A percentile compares a stretch with the other conserved stretches of the same genome.
phyloP scores from a whole-genome alignment of 106 monocot genomes.

The Platanthera zijinensis region DNA sequence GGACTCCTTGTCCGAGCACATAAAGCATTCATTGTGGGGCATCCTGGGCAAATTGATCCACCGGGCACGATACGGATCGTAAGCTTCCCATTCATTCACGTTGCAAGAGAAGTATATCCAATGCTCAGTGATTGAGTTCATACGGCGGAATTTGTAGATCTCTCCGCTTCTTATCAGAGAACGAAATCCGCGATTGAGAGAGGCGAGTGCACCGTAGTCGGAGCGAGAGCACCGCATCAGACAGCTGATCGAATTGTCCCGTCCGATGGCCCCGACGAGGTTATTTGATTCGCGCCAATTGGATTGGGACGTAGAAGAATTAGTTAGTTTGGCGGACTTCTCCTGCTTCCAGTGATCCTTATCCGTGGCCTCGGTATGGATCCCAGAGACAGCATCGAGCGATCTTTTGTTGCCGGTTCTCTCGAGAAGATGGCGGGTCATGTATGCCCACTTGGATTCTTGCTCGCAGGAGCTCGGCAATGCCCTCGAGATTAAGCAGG shows the following conservation, averaged over 20 bases:
- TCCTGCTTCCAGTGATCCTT: constrained; percentile 1
- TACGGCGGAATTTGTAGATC: constrained; percentile 48
- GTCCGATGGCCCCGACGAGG: constrained; percentile 42
- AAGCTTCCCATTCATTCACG: constrained; percentile 59
- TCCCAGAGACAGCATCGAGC: constrained; percentile 3
- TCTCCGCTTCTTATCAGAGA: constrained; percentile 48
- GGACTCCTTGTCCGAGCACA: constrained; percentile 70
- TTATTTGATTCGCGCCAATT: constrained; percentile 10
- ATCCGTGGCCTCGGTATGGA: not conserved
- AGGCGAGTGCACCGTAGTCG: constrained; percentile 45
- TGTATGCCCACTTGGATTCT: constrained; percentile 52
- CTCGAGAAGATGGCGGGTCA: constrained; percentile 51
- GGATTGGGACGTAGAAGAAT: not conserved
- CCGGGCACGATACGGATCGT: constrained; percentile 41
- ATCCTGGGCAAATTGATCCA: constrained; percentile 59
- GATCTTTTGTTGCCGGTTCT: constrained; percentile 33
- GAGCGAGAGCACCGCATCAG: constrained; percentile 48
- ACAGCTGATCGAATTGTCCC: constrained; percentile 54
- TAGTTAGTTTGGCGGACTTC: not conserved
- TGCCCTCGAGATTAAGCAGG: constrained; percentile 54
- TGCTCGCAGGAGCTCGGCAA: constrained; percentile 61
- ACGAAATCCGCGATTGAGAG: constrained; percentile 42
- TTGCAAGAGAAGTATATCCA: constrained; percentile 82
- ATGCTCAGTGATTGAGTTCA: constrained; percentile 35
- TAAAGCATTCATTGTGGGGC: constrained; percentile 62